These are phyloP conservation scores for Ophiostoma ips DNA, from an alignment of 2,329 filamentous ascomycete species.

Conservation along the genomic window DNA sequence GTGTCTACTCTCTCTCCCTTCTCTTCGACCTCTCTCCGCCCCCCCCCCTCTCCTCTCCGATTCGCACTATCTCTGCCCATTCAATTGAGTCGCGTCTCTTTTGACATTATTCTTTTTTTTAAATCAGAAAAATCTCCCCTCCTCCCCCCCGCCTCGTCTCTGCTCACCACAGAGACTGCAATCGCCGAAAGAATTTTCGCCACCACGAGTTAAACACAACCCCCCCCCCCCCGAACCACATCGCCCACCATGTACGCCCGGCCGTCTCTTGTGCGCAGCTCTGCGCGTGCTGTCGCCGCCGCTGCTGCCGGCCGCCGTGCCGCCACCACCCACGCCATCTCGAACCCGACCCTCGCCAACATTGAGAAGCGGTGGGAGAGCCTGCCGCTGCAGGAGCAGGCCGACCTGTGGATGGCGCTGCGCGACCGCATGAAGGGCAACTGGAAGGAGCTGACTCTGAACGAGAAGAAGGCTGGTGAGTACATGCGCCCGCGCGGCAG, in stretches of 20 bases:
- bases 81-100: constrained; percentile 1
- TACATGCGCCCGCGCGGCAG: too few species aligned
- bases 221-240: not conserved
- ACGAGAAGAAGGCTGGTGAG: constrained; percentile 99
- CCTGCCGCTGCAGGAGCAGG: constrained; percentile 97
- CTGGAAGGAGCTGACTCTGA: constrained; percentile 87
- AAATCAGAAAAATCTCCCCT: not conserved
- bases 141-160: not conserved
- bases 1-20: not conserved
- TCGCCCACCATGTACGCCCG: constrained; percentile 36
- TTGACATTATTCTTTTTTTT: not conserved
- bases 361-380: constrained; percentile 99
- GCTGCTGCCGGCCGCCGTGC: constrained; percentile 30
- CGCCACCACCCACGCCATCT: constrained; percentile 78
- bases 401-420: constrained; percentile 96
- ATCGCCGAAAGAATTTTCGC: constrained; percentile 6
- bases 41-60: not conserved
- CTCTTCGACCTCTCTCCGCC: not conserved
- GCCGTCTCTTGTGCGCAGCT: constrained; percentile 22
- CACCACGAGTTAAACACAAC: not conserved
- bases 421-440: constrained; percentile 97
- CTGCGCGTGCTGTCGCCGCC: constrained; percentile 27
- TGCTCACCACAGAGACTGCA: not conserved
- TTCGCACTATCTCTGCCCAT: not conserved
- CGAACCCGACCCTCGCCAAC: constrained; percentile 91